Evolutionary conservation across 1,284 basidiomycete genomes (phyloP).

Genomic region (Chalciporus sp.): DNA sequence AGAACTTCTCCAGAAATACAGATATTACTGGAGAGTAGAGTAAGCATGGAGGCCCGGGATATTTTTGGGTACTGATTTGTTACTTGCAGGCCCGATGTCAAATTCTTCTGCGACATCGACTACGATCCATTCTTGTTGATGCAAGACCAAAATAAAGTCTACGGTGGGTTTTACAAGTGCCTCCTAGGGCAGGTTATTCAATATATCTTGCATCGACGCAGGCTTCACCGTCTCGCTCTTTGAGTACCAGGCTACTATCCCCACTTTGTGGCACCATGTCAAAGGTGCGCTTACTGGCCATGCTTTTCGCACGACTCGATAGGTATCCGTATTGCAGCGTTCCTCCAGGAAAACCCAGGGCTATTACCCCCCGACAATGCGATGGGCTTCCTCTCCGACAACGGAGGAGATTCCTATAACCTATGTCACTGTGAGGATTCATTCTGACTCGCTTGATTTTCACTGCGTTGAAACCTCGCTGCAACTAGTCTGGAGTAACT

Average conservation of each 20-base stretch:
- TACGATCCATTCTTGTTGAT: constrained; percentile 91
- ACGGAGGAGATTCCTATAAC: constrained; percentile 81
- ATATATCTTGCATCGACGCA: constrained; percentile 21
- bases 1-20: constrained; percentile 77
- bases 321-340: constrained; percentile 49
- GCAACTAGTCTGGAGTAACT: constrained; percentile 81
- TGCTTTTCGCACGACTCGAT: neutral
- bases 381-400: constrained; percentile 81
- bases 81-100: constrained; percentile 69
- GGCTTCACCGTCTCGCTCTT: constrained; percentile 86
- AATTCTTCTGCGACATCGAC: constrained; percentile 85
- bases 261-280: constrained; percentile 81
- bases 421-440: constrained; percentile 77
- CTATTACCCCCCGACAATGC: constrained; percentile 73
- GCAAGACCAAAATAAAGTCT: constrained; percentile 86
- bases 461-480: neutral
- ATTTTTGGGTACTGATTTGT: neutral
- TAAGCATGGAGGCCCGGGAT: constrained; percentile 29
- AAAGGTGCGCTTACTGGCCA: constrained; percentile 48
- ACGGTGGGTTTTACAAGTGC: constrained; percentile 49
- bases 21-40: constrained; percentile 92
- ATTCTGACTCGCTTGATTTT: neutral
- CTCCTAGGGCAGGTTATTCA: neutral
- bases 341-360: constrained; percentile 72
- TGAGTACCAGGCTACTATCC: constrained; percentile 86